phyloP scores from a whole-genome alignment of 2,329 filamentous ascomycete genomes.

The Fusarium goolgardi region DNA sequence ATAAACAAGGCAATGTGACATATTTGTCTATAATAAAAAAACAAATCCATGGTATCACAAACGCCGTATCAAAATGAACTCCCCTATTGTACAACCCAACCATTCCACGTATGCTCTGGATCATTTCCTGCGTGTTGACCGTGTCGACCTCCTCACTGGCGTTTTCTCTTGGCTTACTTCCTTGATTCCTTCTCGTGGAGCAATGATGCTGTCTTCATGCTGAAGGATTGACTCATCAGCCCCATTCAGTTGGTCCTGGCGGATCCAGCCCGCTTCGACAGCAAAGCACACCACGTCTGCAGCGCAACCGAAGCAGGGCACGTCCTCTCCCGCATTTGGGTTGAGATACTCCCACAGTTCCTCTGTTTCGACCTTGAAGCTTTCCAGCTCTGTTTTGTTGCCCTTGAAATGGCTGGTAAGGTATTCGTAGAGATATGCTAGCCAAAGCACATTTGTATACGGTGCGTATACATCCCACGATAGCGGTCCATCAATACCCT shows the following conservation, averaged over 20 bases:
- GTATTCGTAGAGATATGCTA: slow-evolving; percentile 70
- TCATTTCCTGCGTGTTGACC: slow-evolving; percentile 42
- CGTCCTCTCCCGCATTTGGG: slow-evolving; percentile 59
- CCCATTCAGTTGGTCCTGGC: slow-evolving; percentile 62
- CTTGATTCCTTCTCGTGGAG: slow-evolving; percentile 45
- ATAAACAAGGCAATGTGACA: neutral
- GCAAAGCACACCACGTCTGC: slow-evolving; percentile 68
- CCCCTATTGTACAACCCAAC: slow-evolving; percentile 9
- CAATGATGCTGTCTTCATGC: slow-evolving; percentile 57
- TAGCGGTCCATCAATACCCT: slow-evolving; percentile 60
- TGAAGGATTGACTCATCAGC: slow-evolving; percentile 52
- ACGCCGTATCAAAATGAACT: slow-evolving; percentile 25
- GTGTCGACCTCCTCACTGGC: slow-evolving; percentile 44
- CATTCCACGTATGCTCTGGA: slow-evolving; percentile 2
- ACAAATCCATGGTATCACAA: slow-evolving; percentile 30
- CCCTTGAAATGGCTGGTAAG: slow-evolving; percentile 61
- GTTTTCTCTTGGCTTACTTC: slow-evolving; percentile 38
- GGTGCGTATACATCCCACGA: slow-evolving; percentile 67
- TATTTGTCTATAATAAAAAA: neutral
- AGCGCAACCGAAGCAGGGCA: slow-evolving; percentile 66
- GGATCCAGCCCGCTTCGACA: slow-evolving; percentile 68
- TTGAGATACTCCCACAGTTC: slow-evolving; percentile 67
- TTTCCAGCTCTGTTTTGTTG: slow-evolving; percentile 57
- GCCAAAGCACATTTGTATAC: slow-evolving; percentile 74
- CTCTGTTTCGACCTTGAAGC: slow-evolving; percentile 61